Evolutionary conservation across 1,284 basidiomycete species (phyloP).

Genomic region (Cutaneotrichosporon sp.): DNA sequence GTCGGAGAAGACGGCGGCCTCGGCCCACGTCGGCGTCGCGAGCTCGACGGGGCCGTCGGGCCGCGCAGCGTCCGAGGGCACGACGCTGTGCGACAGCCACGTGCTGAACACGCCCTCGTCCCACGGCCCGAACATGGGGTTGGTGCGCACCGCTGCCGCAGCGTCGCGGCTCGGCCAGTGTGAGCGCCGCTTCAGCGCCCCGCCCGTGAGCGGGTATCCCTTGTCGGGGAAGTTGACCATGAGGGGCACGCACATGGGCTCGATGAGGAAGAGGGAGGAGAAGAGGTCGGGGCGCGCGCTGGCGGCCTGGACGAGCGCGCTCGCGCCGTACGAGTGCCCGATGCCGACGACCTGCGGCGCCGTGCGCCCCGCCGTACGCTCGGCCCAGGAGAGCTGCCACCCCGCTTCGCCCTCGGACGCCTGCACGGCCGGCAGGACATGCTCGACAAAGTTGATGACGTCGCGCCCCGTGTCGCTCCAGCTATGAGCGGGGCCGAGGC

Average conservation of each 20-base stretch:
- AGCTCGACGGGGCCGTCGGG: slow-evolving; percentile 30
- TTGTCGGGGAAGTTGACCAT: slow-evolving; percentile 18
- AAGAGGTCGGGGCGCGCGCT: slow-evolving; percentile 68
- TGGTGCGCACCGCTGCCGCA: slow-evolving; percentile 62
- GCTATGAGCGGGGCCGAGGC: slow-evolving; percentile 52
- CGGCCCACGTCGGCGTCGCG: slow-evolving; percentile 40
- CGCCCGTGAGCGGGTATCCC: slow-evolving; percentile 34
- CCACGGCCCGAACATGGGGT: slow-evolving; percentile 43
- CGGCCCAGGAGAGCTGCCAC: slow-evolving; percentile 54
- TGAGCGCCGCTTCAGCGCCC: slow-evolving; percentile 65
- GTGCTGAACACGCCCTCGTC: slow-evolving; percentile 65
- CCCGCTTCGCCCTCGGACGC: background rate
- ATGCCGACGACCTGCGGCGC: slow-evolving; percentile 57
- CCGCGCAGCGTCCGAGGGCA: slow-evolving; percentile 37
- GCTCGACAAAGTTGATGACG: slow-evolving; percentile 52
- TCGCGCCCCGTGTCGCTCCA: slow-evolving; percentile 54
- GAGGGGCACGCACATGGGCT: slow-evolving; percentile 60
- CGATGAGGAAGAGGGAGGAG: slow-evolving; percentile 71
- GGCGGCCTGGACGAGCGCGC: slow-evolving; percentile 64
- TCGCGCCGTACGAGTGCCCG: slow-evolving; percentile 82
- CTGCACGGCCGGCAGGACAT: slow-evolving; percentile 47
- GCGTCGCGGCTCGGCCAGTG: slow-evolving; percentile 65
- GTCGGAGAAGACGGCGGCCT: slow-evolving; percentile 41
- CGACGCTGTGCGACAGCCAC: slow-evolving; percentile 69
- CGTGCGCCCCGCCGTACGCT: slow-evolving; percentile 41